Percentiles rank a stretch among this genome's conserved stretches.
Evolutionary conservation across 805 yeast species (phyloP).

Genomic region (Yamadazyma insecticola): DNA sequence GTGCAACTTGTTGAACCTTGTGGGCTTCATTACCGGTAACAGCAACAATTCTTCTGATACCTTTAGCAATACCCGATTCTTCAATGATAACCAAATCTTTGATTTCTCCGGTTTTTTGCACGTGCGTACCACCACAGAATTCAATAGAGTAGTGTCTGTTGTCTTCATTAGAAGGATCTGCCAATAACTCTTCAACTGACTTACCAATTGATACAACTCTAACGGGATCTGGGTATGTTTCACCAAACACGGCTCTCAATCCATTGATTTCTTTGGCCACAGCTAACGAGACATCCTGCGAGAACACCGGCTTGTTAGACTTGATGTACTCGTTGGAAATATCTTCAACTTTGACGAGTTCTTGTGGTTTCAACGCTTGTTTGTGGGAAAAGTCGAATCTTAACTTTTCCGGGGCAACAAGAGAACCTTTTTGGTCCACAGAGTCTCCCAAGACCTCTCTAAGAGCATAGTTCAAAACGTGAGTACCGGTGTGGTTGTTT

Average conservation of each 20-base stretch:
- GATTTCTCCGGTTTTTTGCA: slow-evolving; percentile 86
- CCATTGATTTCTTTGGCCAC: slow-evolving; percentile 74
- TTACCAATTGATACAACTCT: slow-evolving; percentile 96
- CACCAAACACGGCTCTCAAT: slow-evolving; percentile 97
- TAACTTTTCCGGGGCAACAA: slow-evolving; percentile 91
- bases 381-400: slow-evolving; percentile 96
- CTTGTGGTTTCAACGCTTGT: slow-evolving; percentile 69
- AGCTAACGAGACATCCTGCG: slow-evolving; percentile 75
- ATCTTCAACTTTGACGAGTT: slow-evolving; percentile 70
- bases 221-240: slow-evolving; percentile 98
- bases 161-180: slow-evolving; percentile 62
- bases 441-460: slow-evolving; percentile 82
- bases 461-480: slow-evolving; percentile 83
- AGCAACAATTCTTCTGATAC: slow-evolving; percentile 96
- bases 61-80: slow-evolving; percentile 98
- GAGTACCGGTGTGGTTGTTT: slow-evolving; percentile 98
- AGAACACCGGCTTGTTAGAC: slow-evolving; percentile 65
- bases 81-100: slow-evolving; percentile 86
- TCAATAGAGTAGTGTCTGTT: slow-evolving; percentile 84
- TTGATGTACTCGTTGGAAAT: slow-evolving; percentile 70
- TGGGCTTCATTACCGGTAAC: slow-evolving; percentile 90
- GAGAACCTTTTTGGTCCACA: slow-evolving; percentile 93
- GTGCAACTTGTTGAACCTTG: slow-evolving; percentile 82
- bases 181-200: slow-evolving; percentile 75
- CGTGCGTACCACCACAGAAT: slow-evolving; percentile 99